Evolutionary conservation across 73 alveolate species (phyloP).

Genomic region (Durusdinium trenchii): DNA sequence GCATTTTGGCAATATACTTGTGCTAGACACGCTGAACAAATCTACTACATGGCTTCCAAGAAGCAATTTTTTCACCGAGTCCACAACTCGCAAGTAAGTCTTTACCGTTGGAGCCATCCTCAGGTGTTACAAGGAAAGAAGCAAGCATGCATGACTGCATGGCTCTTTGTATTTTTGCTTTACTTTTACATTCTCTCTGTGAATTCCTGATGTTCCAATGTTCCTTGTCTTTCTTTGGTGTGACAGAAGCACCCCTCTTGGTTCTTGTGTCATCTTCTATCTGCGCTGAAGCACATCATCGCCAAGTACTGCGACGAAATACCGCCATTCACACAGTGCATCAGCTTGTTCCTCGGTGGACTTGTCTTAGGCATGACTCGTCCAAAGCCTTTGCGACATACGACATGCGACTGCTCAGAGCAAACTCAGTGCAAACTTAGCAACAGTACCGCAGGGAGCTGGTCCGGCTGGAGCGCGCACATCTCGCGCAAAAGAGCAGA

Average conservation of each 20-base stretch:
- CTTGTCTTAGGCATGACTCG: background rate
- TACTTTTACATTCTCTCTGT: too few relatives aligned
- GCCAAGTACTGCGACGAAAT: constrained; percentile 27
- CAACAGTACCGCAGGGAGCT: constrained; percentile 31
- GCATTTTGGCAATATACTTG: background rate
- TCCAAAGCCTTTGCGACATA: background rate
- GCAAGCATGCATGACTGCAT: background rate
- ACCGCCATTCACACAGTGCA: constrained; percentile 79
- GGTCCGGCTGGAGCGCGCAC: constrained; percentile 57
- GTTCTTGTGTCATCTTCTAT: too few relatives aligned
- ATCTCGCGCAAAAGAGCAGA: constrained; percentile 65
- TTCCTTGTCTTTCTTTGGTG: too few relatives aligned
- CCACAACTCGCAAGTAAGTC: constrained; percentile 44
- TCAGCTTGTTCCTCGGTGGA: constrained; percentile 9
- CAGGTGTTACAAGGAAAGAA: background rate
- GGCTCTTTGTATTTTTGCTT: background rate
- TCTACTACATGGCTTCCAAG: background rate
- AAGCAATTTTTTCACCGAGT: constrained; percentile 50
- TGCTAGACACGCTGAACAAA: background rate
- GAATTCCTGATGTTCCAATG: too few relatives aligned
- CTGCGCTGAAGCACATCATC: constrained; percentile 41
- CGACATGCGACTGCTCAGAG: background rate
- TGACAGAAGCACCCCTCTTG: too few relatives aligned
- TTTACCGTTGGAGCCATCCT: constrained; percentile 79
- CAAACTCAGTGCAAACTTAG: background rate